Percentiles rank a stretch among this genome's conserved stretches.
Conservation (phyloP, 2,329 filamentous ascomycete genomes). For the Whalleya microplaca region DNA sequence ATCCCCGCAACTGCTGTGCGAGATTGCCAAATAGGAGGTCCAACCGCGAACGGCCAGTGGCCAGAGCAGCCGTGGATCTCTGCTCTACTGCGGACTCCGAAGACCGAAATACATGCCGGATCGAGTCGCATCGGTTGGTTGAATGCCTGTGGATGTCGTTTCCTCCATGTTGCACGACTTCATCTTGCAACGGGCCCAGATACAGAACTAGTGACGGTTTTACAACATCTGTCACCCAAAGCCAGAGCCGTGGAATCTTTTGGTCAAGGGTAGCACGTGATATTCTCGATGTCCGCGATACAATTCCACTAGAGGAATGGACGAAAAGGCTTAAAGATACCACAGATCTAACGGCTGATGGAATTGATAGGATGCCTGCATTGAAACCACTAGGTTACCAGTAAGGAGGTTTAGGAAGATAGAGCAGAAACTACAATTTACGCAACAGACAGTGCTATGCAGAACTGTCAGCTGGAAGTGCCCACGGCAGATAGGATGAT, state of each 20-base stretch:
- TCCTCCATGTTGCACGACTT: slow-evolving; percentile 17
- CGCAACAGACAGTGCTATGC: too few species aligned
- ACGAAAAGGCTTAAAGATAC: slow-evolving; percentile 10
- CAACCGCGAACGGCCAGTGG: slow-evolving; percentile 6
- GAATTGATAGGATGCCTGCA: slow-evolving; percentile 17
- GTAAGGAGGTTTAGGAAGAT: slow-evolving; percentile 8
- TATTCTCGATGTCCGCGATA: slow-evolving; percentile 1
- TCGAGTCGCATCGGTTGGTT: slow-evolving; percentile 18
- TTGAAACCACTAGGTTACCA: slow-evolving; percentile 18
- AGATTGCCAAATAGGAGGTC: slow-evolving; percentile 26
- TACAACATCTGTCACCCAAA: slow-evolving; percentile 8
- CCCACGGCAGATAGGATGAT: too few species aligned
- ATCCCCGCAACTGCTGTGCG: slow-evolving; percentile 26
- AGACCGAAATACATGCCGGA: slow-evolving; percentile 13
- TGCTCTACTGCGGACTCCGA: slow-evolving; percentile 21
- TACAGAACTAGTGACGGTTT: background rate
- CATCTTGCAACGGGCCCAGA: background rate
- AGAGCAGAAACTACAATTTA: background rate
- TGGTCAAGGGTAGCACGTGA: slow-evolving; percentile 12
- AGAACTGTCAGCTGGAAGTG: too few species aligned
- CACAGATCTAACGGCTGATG: slow-evolving; percentile 6
- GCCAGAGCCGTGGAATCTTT: slow-evolving; percentile 14
- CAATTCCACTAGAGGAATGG: slow-evolving; percentile 16
- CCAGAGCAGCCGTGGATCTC: slow-evolving; percentile 31
- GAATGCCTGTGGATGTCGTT: slow-evolving; percentile 22